Conservation (phyloP, 257 asterid species). For the Solanum medicagineum region DNA sequence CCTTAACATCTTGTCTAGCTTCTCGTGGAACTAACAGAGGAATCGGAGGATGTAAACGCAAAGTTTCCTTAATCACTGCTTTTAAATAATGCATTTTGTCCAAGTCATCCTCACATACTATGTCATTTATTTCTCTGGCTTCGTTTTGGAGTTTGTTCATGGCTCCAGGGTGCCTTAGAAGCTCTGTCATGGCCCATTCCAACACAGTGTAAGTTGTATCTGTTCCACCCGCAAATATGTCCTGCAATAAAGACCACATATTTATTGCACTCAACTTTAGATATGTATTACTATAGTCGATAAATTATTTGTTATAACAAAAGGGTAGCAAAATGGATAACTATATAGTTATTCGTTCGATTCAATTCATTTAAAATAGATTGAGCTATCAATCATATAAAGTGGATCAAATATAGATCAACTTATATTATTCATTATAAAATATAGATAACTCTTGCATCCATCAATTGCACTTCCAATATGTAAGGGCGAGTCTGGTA, state of each 20-base stretch:
- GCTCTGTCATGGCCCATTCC: slow-evolving; percentile 42
- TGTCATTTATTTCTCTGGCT: slow-evolving; percentile 3
- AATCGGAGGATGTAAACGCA: slow-evolving; percentile 29
- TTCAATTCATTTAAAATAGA: too few species aligned
- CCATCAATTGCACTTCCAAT: too few species aligned
- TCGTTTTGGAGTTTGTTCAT: slow-evolving; percentile 21
- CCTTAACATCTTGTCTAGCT: slow-evolving; percentile 21
- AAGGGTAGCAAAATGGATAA: too few species aligned
- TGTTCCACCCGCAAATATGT: slow-evolving; percentile 40
- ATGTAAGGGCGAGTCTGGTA: too few species aligned
- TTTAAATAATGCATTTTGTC: slow-evolving; percentile 34
- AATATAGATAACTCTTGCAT: too few species aligned
- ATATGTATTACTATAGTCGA: not conserved
- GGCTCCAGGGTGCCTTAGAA: not conserved
- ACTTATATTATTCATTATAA: too few species aligned
- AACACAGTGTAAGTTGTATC: slow-evolving; percentile 20
- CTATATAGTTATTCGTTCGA: too few species aligned
- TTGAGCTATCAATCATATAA: too few species aligned
- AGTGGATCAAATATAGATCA: too few species aligned
- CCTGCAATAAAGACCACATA: slow-evolving; percentile 14
- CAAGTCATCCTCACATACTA: slow-evolving; percentile 15
- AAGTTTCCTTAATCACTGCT: slow-evolving; percentile 32
- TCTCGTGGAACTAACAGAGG: slow-evolving; percentile 35
- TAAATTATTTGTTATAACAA: not conserved
- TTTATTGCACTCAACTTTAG: not conserved